Evolutionary conservation across 2,329 filamentous ascomycete genomes (phyloP).

Genomic region (Fusarium paranaense): DNA sequence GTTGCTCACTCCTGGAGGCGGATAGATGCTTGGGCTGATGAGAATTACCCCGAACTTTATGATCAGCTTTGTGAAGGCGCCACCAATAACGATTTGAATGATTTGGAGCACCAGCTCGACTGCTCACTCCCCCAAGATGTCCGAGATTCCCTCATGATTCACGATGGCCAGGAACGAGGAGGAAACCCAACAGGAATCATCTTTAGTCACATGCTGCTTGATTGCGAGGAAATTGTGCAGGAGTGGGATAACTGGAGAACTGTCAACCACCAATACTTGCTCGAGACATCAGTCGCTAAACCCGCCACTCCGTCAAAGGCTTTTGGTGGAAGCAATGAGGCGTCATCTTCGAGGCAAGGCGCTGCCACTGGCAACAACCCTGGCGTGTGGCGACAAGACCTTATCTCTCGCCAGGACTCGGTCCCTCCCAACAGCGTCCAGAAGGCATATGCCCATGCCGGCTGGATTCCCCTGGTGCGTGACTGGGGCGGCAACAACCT

Average conservation of each 20-base stretch:
- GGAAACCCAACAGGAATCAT: conserved; percentile 92
- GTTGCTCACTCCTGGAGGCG: conserved; percentile 91
- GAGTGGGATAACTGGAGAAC: conserved; percentile 97
- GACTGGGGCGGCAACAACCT: conserved; percentile 99
- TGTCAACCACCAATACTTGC: conserved; percentile 90
- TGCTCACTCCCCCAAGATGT: conserved; percentile 94
- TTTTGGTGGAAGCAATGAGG: conserved; percentile 72
- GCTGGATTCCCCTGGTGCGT: conserved; percentile 94
- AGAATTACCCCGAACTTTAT: conserved; percentile 93
- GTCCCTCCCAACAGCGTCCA: conserved; percentile 89
- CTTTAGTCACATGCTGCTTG: conserved; percentile 93
- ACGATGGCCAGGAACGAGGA: conserved; percentile 97
- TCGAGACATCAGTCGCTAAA: conserved; percentile 66
- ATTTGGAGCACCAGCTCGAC: conserved; percentile 95
- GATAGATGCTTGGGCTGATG: conserved; percentile 94
- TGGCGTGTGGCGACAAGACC: conserved; percentile 82
- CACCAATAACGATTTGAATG: conserved; percentile 94
- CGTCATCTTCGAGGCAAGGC: conserved; percentile 75
- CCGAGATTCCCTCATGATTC: conserved; percentile 87
- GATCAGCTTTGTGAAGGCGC: conserved; percentile 94
- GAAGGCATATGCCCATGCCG: conserved; percentile 91
- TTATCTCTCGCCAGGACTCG: conserved; percentile 86
- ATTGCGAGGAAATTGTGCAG: conserved; percentile 97
- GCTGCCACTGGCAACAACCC: conserved; percentile 67
- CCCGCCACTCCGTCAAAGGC: conserved; percentile 78